Evolutionary conservation across 768 basidiomycete species (phyloP).

Genomic region (Lanmaoa pseudosensibilis): DNA sequence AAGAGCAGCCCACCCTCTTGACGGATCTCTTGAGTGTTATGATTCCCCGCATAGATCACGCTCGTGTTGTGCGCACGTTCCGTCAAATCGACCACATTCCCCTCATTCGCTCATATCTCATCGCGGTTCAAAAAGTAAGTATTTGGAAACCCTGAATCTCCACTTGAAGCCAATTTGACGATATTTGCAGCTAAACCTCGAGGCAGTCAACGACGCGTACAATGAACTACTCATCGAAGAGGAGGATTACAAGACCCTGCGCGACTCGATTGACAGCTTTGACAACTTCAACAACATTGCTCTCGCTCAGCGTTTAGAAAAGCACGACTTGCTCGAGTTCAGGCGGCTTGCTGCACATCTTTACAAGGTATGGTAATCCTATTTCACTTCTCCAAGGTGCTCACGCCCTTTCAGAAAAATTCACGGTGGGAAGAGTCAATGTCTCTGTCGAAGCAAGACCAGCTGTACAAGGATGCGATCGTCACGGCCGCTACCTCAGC

Average conservation of each 20-base stretch:
- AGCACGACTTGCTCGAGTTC: slow-evolving; percentile 93
- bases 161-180: neutral
- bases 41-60: slow-evolving; percentile 92
- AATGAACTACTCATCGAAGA: slow-evolving; percentile 98
- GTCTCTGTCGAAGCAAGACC: slow-evolving; percentile 91
- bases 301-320: slow-evolving; percentile 83
- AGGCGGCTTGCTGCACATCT: slow-evolving; percentile 91
- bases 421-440: slow-evolving; percentile 95
- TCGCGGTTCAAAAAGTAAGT: slow-evolving; percentile 90
- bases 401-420: slow-evolving; percentile 68
- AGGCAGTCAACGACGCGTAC: slow-evolving; percentile 97
- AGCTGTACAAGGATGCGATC: slow-evolving; percentile 96
- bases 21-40: slow-evolving; percentile 92
- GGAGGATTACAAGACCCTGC: slow-evolving; percentile 96
- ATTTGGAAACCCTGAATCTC: neutral
- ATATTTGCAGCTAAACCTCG: slow-evolving; percentile 77
- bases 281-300: slow-evolving; percentile 95
- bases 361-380: slow-evolving; percentile 68
- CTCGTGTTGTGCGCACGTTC: slow-evolving; percentile 95
- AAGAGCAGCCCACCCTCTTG: slow-evolving; percentile 89
- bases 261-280: slow-evolving; percentile 97
- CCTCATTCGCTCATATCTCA: slow-evolving; percentile 93
- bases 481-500: slow-evolving; percentile 84
- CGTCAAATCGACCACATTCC: slow-evolving; percentile 93
- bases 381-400: neutral